Evolutionary conservation across 495 filamentous ascomycete species (phyloP).

Genomic region (Neurospora sp.): DNA sequence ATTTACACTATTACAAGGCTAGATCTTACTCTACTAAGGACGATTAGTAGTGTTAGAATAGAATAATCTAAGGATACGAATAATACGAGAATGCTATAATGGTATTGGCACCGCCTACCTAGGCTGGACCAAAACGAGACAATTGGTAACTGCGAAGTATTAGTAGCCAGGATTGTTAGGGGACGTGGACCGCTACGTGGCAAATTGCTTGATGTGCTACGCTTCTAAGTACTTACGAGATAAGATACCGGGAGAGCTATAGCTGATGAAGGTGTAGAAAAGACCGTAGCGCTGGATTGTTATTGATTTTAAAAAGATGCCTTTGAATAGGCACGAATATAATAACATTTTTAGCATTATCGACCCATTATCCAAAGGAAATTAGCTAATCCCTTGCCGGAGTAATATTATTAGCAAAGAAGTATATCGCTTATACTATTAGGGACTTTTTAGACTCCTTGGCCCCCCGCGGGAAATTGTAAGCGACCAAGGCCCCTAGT

Average conservation of each 20-base stretch:
- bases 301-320: constrained; percentile 5
- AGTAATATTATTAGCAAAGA: too few species aligned
- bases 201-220: not conserved
- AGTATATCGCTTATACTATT: not conserved
- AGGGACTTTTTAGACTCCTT: not conserved
- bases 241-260: not conserved
- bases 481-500: not conserved
- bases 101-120: not conserved
- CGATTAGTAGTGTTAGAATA: not conserved
- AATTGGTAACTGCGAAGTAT: not conserved
- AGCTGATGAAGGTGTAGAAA: not conserved
- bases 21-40: not conserved
- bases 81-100: not conserved
- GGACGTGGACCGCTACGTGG: not conserved
- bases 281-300: not conserved
- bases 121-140: not conserved
- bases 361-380: too few species aligned
- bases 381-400: too few species aligned
- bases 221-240: not conserved
- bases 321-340: not conserved
- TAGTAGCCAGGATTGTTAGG: not conserved
- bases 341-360: not conserved
- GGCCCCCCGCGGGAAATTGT: not conserved
- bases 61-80: not conserved
- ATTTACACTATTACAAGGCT: not conserved